Base-by-base conservation (phyloP, 305 asterid genomes). In the Caryopteris hybrid region DNA sequence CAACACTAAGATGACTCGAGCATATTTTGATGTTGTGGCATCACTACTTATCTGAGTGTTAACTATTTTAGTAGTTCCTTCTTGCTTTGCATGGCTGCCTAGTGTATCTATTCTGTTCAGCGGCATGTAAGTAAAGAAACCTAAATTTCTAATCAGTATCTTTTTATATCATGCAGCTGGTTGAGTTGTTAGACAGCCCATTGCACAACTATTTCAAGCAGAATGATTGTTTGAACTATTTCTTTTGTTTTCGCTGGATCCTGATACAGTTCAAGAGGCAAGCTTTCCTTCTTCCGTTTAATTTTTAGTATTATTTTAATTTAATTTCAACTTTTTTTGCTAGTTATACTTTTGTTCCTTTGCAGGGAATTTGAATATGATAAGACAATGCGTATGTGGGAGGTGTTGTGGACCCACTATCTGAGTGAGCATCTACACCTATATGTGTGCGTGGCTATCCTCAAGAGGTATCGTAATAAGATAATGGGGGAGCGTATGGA, bases 241-340 rank as follows among this genome's bases (percentile, higher is more conserved):
- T 95, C 90, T 95, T 95, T 77, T 95, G 99, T 80, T 95, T 95
- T 48, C 99, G 99, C 71, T 95, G 99, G 99, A 74, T 95, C 62
- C 88, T 95, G 71, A 95, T 95, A 78, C 99, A 95, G 85, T 95
- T 95, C 45, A 95, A 95, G 82, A 89, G 99, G 99, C 70, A 83
- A 86, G 95, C 69, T 43, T 59, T 47, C 33, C 36, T 16, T 5
- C 43, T 61, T 16, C 39, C 31, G 27, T 6, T 11, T 25, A 31
- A n/a, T n/a, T 14, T 0, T 4, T n/a, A 10, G 4, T 11, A 16
- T 10, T 51, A 33, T 42, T 14, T 8, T 5, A 27, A 21, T 74
- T 53, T 65, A 6, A 27, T 29, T 6, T 45, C 52, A 11, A 59
- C 51, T 25, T 52, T 18, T 31, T 34, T 12, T 3, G 34, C 3